Percentiles rank a stretch among this genome's conserved stretches.
phyloP scores from a whole-genome alignment of 2,329 filamentous ascomycete species.

The Xylariaceae sp. region DNA sequence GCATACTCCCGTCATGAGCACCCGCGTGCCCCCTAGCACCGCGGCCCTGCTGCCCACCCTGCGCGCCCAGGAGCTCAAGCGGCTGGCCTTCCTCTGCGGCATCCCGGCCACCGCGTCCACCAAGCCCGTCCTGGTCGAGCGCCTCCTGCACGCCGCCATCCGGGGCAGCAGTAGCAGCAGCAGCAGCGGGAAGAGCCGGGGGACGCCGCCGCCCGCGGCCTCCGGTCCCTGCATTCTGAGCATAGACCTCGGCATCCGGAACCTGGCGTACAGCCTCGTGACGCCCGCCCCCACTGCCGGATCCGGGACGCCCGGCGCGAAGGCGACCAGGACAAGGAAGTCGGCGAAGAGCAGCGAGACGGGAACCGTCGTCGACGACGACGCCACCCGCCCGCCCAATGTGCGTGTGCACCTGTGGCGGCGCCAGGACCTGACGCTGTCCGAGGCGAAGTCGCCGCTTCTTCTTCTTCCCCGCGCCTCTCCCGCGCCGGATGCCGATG shows the following conservation, averaged over 20 bases:
- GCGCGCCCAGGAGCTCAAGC: conserved; percentile 48
- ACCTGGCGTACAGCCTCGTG: conserved; percentile 67
- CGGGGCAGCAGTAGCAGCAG: conserved; percentile 9
- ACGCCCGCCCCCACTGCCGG: conserved; percentile 4
- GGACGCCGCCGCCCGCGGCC: conserved; percentile 9
- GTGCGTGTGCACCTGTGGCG: conserved; percentile 26
- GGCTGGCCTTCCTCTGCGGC: conserved; percentile 53
- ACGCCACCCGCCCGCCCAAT: conserved; percentile 11
- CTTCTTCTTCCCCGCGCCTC: too few relatives aligned
- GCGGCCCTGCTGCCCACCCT: neutral
- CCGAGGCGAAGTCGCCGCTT: conserved; percentile 2
- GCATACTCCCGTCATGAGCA: conserved; percentile 1
- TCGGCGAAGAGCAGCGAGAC: neutral
- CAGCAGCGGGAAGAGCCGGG: neutral
- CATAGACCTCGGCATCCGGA: conserved; percentile 79
- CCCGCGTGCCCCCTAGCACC: too few relatives aligned
- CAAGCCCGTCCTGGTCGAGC: conserved; percentile 46
- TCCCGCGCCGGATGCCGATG: neutral
- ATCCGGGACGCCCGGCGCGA: neutral
- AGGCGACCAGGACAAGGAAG: conserved; percentile 2
- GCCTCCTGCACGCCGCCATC: conserved; percentile 34
- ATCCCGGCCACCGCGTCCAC: conserved; percentile 50
- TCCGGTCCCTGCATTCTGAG: conserved; percentile 50
- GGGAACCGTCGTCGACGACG: too few relatives aligned
- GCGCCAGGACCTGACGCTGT: conserved; percentile 20